phyloP scores from a whole-genome alignment of 2,329 filamentous ascomycete genomes.

The Botrytis byssoidea region DNA sequence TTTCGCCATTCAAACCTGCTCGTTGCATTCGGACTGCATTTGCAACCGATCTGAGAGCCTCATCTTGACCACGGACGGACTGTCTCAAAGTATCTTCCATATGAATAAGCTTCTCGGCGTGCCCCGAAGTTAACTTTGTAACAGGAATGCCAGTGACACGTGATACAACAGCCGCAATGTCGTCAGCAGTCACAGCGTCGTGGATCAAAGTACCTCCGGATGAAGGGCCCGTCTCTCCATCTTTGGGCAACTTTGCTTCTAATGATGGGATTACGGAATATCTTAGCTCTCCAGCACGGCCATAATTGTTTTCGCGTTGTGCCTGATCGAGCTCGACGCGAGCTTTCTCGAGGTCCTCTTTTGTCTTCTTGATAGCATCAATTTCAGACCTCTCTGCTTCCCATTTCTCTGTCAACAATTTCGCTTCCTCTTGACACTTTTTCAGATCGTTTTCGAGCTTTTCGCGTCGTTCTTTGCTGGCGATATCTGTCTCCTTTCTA shows the following conservation, averaged over 20 bases:
- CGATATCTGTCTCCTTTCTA: constrained; percentile 88
- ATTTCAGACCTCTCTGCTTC: constrained; percentile 86
- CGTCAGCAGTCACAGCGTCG: constrained; percentile 91
- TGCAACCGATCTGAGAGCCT: constrained; percentile 85
- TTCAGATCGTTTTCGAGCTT: constrained; percentile 79
- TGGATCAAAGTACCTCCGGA: constrained; percentile 66
- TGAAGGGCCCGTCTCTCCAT: constrained; percentile 49
- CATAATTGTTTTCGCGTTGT: constrained; percentile 81
- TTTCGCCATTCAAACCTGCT: constrained; percentile 87
- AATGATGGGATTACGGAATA: constrained; percentile 84
- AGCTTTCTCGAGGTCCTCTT: constrained; percentile 84
- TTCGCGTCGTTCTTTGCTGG: constrained; percentile 82
- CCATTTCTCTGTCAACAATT: constrained; percentile 78
- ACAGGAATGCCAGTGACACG: constrained; percentile 81
- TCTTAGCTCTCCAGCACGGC: constrained; percentile 81
- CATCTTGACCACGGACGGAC: constrained; percentile 88
- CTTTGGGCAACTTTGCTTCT: constrained; percentile 75
- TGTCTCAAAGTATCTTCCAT: constrained; percentile 90
- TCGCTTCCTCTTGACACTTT: constrained; percentile 72
- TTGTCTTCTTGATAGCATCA: constrained; percentile 79
- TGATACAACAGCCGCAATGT: constrained; percentile 90
- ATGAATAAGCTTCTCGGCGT: constrained; percentile 89
- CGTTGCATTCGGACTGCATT: constrained; percentile 93
- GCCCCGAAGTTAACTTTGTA: constrained; percentile 85
- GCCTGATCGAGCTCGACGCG: constrained; percentile 83